A percentile compares a stretch with the other conserved stretches of the same genome.
phyloP scores from a whole-genome alignment of 345 rosid genomes.

The Mercurialis annua region DNA sequence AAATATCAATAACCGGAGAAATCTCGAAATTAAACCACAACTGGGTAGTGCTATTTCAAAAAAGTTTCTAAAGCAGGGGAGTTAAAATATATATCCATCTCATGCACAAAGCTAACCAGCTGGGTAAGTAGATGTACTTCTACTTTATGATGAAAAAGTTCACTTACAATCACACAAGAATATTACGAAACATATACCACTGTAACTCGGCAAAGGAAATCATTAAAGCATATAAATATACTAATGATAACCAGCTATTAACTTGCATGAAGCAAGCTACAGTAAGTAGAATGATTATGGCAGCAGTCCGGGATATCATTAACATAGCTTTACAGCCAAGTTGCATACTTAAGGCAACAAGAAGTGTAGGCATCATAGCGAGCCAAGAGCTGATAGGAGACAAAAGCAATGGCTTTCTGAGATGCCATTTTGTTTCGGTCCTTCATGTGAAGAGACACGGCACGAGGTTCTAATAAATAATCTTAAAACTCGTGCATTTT shows the following conservation, averaged over 20 bases:
- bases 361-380: slow-evolving; percentile 14
- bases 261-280: background rate
- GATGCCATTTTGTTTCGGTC: slow-evolving; percentile 12
- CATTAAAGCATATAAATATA: too few species aligned
- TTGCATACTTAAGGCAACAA: background rate
- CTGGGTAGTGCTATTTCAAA: background rate
- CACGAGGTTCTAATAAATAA: background rate
- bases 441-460: background rate
- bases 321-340: background rate
- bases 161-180: background rate
- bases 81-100: background rate
- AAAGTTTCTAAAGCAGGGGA: background rate
- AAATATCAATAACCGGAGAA: background rate
- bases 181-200: background rate
- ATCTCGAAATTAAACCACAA: background rate
- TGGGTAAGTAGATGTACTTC: background rate
- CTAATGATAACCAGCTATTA: background rate
- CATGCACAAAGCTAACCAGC: background rate
- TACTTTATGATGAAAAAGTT: background rate
- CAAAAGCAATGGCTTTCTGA: slow-evolving; percentile 13
- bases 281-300: background rate
- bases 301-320: background rate
- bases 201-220: too few species aligned
- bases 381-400: slow-evolving; percentile 11
- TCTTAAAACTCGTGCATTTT: background rate